These are phyloP conservation scores for Coemansia sp. DNA, from an alignment of 192 early-diverging fungal species.

Conservation along the genomic window DNA sequence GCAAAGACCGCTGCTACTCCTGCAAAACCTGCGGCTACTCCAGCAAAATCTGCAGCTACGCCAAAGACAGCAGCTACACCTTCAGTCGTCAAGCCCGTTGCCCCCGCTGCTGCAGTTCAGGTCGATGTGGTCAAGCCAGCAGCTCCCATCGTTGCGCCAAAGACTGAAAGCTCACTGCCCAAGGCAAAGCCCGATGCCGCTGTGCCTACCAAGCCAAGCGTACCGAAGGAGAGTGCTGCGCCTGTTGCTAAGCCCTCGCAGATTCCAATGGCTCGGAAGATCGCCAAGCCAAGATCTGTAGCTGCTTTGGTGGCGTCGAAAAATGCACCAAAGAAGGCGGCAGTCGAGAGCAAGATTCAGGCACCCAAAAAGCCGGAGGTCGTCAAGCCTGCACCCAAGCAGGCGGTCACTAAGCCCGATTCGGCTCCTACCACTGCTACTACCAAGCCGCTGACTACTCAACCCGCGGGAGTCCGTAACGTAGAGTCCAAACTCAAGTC, in stretches of 20 bases:
- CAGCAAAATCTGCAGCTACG: background rate
- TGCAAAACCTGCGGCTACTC: background rate
- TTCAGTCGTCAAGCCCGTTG: background rate
- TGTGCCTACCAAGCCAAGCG: background rate
- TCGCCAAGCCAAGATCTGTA: constrained; percentile 1
- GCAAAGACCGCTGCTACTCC: background rate
- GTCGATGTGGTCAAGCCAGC: background rate
- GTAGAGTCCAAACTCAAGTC: constrained; percentile 53
- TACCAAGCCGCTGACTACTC: background rate
- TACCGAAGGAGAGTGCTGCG: background rate
- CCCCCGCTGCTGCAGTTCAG: background rate
- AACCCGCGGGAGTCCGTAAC: constrained; percentile 21
- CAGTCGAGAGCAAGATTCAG: constrained; percentile 5
- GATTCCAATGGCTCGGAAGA: constrained; percentile 16
- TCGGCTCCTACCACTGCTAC: background rate
- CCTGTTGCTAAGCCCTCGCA: constrained; percentile 9
- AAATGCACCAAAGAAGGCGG: background rate
- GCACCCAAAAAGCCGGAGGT: constrained; percentile 3
- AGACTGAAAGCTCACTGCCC: background rate
- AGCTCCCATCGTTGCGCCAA: background rate
- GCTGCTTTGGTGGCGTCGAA: background rate
- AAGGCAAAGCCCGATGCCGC: background rate
- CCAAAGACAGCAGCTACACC: background rate
- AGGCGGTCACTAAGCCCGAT: background rate
- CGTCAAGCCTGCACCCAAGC: background rate